Base-by-base conservation (phyloP, 495 filamentous ascomycete genomes). In the Penicillium parvum region DNA sequence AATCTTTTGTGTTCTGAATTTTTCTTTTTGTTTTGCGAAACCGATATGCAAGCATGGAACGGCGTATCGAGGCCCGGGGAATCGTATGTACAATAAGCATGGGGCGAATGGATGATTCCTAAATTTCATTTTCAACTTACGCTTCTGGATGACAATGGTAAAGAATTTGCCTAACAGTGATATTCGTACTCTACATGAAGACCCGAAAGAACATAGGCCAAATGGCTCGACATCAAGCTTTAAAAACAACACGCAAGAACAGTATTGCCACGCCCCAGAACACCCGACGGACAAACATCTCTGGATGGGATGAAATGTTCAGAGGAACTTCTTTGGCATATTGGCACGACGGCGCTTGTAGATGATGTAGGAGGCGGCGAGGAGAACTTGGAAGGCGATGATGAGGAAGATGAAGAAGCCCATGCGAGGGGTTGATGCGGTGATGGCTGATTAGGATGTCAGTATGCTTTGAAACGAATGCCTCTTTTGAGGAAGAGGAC, bases 251-350 rank as follows among this genome's bases (percentile, higher is more conserved):
- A 54, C 38, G 25, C 45, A 49, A 46, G 45, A 54, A 46, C 17
- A 42, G 18, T 32, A 41, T 15, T 34, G 29, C 15, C 23, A 38
- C 37, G 23, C 37, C 34, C 7, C 16, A 21, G 26, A 25, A 37
- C 27, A 26, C 27, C 19, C 18, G 22, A 18, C 9, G 20, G 10
- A 32, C 5, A 17, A n/a, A n/a, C n/a, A n/a, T n/a, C n/a, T 33
- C 7, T 22, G 39, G 14, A 30, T 23, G 4, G 30, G 25, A 16
- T 11, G 12, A 16, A 22, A 22, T 22, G 21, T 47, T 60, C 73
- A 98, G 51, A 98, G 66, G 64, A 89, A 98, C 63, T 98, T 98
- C 81, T 96, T 96, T 22, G 90, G 88, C 57, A 77, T 75, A 46
- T 75, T 78, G 9, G 75, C 71, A 65, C 85, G 83, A 50, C 83